Evolutionary conservation across 2,329 filamentous ascomycete species (phyloP).

Genomic region (Gnomoniopsis sp.): DNA sequence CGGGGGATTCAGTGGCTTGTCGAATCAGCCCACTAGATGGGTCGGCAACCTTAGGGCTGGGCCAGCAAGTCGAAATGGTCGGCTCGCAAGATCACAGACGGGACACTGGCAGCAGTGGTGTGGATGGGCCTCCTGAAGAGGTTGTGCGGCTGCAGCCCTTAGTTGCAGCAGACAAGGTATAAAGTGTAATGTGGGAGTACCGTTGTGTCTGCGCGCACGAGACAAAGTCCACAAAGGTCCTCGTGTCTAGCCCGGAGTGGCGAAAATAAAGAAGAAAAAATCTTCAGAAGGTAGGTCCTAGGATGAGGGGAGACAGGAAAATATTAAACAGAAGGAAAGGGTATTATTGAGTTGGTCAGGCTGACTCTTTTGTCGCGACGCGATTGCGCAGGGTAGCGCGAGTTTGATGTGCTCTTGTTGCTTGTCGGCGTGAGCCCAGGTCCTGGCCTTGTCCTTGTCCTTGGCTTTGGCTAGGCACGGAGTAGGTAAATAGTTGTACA

Average conservation of each 20-base stretch:
- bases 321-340: neutral
- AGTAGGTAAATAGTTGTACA: too few relatives aligned
- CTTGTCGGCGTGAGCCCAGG: neutral
- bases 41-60: constrained; percentile 1
- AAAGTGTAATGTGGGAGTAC: neutral
- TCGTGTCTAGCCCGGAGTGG: constrained; percentile 14
- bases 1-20: constrained; percentile 3
- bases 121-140: neutral
- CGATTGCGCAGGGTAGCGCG: constrained; percentile 16
- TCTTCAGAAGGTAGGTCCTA: too few relatives aligned
- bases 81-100: constrained; percentile 6
- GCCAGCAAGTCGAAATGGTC: constrained; percentile 7
- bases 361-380: constrained; percentile 19
- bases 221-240: neutral
- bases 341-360: neutral
- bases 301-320: neutral
- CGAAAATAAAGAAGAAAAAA: constrained; percentile 3
- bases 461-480: neutral
- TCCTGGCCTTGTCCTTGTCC: neutral
- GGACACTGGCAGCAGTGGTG: neutral
- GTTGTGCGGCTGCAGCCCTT: constrained; percentile 15
- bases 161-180: constrained; percentile 8
- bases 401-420: constrained; percentile 5
- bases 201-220: constrained; percentile 1
- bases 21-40: neutral